Conservation (phyloP, 1,284 basidiomycete genomes). For the Blastosporella zonata region DNA sequence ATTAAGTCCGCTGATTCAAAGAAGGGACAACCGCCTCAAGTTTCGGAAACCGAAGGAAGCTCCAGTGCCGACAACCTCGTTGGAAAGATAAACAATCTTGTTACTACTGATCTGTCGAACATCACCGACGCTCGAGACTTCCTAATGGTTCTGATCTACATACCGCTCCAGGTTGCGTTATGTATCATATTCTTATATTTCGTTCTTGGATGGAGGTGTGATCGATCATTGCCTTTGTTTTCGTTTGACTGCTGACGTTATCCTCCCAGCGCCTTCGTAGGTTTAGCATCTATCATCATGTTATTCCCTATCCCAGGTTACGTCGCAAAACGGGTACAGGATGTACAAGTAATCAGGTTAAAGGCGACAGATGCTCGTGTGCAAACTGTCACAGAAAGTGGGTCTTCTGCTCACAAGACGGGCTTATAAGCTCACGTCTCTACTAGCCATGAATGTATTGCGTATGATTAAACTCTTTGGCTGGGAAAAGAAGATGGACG, state of each 20-base stretch:
- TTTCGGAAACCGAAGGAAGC: constrained; percentile 21
- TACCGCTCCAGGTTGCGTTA: constrained; percentile 43
- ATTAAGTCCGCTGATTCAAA: constrained; percentile 16
- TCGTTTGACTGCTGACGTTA: constrained; percentile 3
- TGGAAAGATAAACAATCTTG: constrained; percentile 60
- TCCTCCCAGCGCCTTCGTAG: constrained; percentile 37
- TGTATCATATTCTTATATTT: constrained; percentile 41
- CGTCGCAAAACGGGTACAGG: constrained; percentile 35
- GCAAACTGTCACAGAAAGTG: constrained; percentile 51
- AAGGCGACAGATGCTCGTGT: constrained; percentile 47
- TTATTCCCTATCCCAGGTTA: constrained; percentile 53
- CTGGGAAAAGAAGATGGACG: constrained; percentile 57
- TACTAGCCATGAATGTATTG: constrained; percentile 42
- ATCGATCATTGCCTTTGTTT: background rate
- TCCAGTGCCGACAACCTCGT: constrained; percentile 36
- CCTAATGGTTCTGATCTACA: constrained; percentile 34
- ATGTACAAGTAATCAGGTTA: constrained; percentile 29
- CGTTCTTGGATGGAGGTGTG: constrained; percentile 41
- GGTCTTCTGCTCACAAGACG: constrained; percentile 11
- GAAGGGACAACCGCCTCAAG: constrained; percentile 12
- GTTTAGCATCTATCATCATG: constrained; percentile 49
- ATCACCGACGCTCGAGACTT: constrained; percentile 44
- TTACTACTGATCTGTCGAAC: constrained; percentile 49
- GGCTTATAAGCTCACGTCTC: constrained; percentile 3
- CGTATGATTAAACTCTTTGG: constrained; percentile 72